These are phyloP conservation scores for Leucocoprinus birnbaumii DNA, from an alignment of 768 basidiomycete genomes.

Conservation along the genomic window DNA sequence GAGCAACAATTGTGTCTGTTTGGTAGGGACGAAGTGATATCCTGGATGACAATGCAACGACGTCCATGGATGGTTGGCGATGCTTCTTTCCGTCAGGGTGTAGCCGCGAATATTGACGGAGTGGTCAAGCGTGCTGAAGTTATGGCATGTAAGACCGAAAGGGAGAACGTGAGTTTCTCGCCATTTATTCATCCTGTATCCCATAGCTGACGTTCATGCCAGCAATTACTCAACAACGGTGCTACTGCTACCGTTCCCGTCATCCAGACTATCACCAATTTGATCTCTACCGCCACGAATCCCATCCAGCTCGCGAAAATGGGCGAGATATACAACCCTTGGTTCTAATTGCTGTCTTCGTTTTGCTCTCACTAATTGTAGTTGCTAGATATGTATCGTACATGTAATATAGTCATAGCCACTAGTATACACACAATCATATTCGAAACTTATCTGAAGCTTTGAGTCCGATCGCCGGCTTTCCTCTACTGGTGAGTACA, in stretches of 20 bases:
- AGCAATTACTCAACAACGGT: slow-evolving; percentile 30
- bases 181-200: neutral
- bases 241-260: slow-evolving; percentile 47
- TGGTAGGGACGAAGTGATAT: slow-evolving; percentile 87
- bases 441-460: no score
- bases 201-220: slow-evolving; percentile 15
- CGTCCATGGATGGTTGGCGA: slow-evolving; percentile 55
- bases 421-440: neutral
- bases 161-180: slow-evolving; percentile 61
- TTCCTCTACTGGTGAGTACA: slow-evolving; percentile 4
- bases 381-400: slow-evolving; percentile 12
- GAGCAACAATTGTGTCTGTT: slow-evolving; percentile 92
- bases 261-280: slow-evolving; percentile 77
- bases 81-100: slow-evolving; percentile 48
- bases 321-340: slow-evolving; percentile 82
- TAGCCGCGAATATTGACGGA: slow-evolving; percentile 57
- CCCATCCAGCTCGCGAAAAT: slow-evolving; percentile 82
- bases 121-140: slow-evolving; percentile 79
- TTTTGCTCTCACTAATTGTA: slow-evolving; percentile 9
- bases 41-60: slow-evolving; percentile 63
- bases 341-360: slow-evolving; percentile 53
- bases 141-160: slow-evolving; percentile 83
- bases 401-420: slow-evolving; percentile 3
- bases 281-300: slow-evolving; percentile 85
- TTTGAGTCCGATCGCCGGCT: no score